Base-by-base conservation (phyloP, 805 yeast species). In the Candida sanyiensis region DNA sequence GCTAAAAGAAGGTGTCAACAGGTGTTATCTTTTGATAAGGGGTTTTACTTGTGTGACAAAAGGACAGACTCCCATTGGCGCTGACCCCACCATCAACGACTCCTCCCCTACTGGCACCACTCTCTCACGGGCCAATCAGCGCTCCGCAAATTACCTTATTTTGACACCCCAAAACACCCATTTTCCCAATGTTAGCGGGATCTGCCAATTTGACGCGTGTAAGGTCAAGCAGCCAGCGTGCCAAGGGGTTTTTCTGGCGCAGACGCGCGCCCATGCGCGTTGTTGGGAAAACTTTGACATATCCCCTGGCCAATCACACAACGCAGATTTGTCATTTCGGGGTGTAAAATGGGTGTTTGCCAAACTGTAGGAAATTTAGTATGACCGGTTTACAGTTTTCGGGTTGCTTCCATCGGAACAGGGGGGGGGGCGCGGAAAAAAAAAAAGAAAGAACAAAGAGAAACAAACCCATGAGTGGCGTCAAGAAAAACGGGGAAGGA, bases 91-190 rank as follows among this genome's bases (percentile, higher is more conserved):
- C 17, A 7, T 15, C 7, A 9, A 27, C 29, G n/a, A 21, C 12
- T 3, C 6, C 34, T 7, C 18, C 25, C 3, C 34, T 6, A 8
- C 6, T 22, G 25, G 10, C 34, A 20, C 34, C 34, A 31, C 26
- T 27, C 31, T 27, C 8, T 38, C 35, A 28, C 42, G 33, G 24
- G 28, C 43, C 39, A 39, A 42, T 39, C n/a, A 35, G 23, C 27
- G 13, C 13, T 7, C 9, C 10, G 16, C 28, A 38, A 37, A 39
- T 37, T 41, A 34, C 38, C 25, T 19, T 29, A 33, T 28, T 12
- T 20, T 24, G 15, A 35, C 45, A 42, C 45, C 45, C 45, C 28
- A 39, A 42, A 42, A 42, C 40, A 42, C 45, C 43, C 34, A 32
- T 12, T 32, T 42, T 24, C 16, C 24, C 20, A 22, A 29, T 41